Evolutionary conservation across 352 stramenopile genomes (phyloP).

Genomic region (Pythium rhizo-oryzae): DNA sequence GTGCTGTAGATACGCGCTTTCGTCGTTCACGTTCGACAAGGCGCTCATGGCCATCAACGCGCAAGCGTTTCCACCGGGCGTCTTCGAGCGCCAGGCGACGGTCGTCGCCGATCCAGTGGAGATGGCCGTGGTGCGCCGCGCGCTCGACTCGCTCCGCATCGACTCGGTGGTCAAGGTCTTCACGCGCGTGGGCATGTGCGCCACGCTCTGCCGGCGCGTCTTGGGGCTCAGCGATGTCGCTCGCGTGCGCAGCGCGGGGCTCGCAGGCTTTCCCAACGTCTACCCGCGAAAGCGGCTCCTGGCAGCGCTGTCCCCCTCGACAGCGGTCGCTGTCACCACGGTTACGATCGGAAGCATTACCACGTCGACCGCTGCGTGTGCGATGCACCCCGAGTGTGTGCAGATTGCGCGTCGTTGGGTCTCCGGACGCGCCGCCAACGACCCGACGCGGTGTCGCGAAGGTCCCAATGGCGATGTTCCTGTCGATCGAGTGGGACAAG

Average conservation of each 20-base stretch:
- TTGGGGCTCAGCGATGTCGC: conserved; percentile 19
- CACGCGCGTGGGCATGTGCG: conserved; percentile 33
- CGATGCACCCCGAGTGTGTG: conserved; percentile 11
- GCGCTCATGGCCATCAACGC: conserved; percentile 37
- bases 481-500: conserved; percentile 37
- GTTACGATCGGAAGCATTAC: conserved; percentile 9
- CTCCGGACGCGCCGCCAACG: background rate
- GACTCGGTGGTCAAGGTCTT: conserved; percentile 33
- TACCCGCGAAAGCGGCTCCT: background rate
- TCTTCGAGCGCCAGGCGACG: conserved; percentile 35
- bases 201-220: conserved; percentile 32
- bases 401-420: conserved; percentile 9
- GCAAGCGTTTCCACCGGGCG: conserved; percentile 31
- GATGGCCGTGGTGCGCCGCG: conserved; percentile 31
- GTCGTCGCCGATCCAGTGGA: conserved; percentile 33
- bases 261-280: background rate
- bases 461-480: no score
- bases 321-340: background rate
- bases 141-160: conserved; percentile 39
- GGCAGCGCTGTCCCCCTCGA: background rate
- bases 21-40: conserved; percentile 36
- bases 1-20: no score
- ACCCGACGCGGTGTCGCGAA: background rate
- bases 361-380: background rate
- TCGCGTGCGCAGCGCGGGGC: conserved; percentile 20